Percentiles rank a stretch among this genome's conserved stretches.
Conservation (phyloP, 2,329 filamentous ascomycete genomes). For the Alternaria sp. region DNA sequence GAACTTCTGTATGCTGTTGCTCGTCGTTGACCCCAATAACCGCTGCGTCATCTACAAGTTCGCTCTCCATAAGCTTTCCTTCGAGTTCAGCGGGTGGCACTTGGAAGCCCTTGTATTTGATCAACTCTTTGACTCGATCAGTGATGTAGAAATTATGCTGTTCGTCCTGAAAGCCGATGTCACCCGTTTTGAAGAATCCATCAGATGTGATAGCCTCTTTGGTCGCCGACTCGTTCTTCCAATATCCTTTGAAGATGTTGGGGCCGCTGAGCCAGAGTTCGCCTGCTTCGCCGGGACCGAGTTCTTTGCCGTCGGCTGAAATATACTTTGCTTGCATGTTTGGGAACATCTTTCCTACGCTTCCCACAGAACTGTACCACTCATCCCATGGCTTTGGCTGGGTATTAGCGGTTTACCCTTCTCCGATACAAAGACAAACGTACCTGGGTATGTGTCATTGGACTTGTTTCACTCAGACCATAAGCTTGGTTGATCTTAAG, state of each 20-base stretch:
- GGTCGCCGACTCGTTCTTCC: slow-evolving; percentile 75
- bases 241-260: slow-evolving; percentile 80
- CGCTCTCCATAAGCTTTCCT: slow-evolving; percentile 37
- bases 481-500: slow-evolving; percentile 38
- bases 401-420: neutral
- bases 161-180: slow-evolving; percentile 38
- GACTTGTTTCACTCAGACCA: slow-evolving; percentile 36
- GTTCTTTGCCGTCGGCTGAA: slow-evolving; percentile 62
- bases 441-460: slow-evolving; percentile 37
- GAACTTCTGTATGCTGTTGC: slow-evolving; percentile 38
- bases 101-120: slow-evolving; percentile 45
- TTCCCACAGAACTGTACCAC: slow-evolving; percentile 62
- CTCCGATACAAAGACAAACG: neutral
- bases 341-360: slow-evolving; percentile 77
- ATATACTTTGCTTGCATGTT: slow-evolving; percentile 85
- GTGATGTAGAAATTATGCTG: slow-evolving; percentile 43
- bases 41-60: slow-evolving; percentile 35
- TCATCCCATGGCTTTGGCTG: slow-evolving; percentile 31
- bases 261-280: slow-evolving; percentile 75
- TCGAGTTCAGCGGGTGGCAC: slow-evolving; percentile 42
- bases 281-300: slow-evolving; percentile 66
- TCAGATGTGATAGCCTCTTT: slow-evolving; percentile 73
- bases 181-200: slow-evolving; percentile 61
- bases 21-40: slow-evolving; percentile 40
- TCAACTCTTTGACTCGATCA: slow-evolving; percentile 43